Evolutionary conservation across 768 basidiomycete genomes (phyloP).

Genomic region (Strobilomyces echinocephalus): DNA sequence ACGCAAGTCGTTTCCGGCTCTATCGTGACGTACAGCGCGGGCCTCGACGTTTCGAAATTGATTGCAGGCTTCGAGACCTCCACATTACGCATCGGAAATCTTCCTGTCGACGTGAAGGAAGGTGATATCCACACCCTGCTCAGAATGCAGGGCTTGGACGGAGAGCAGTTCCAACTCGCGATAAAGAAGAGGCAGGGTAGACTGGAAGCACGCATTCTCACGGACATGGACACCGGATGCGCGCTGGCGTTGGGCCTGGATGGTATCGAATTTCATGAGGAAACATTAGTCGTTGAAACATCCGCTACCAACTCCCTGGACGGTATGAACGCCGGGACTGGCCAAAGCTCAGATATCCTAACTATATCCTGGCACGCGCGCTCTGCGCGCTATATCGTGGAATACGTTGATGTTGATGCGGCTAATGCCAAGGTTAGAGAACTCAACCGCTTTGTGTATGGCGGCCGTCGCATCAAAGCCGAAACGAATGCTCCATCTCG

Average conservation of each 20-base stretch:
- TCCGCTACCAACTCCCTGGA: slow-evolving; percentile 35
- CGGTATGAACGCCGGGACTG: slow-evolving; percentile 38
- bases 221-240: slow-evolving; percentile 38
- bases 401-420: slow-evolving; percentile 29
- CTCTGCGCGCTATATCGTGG: slow-evolving; percentile 42
- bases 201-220: slow-evolving; percentile 41
- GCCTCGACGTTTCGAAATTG: slow-evolving; percentile 41
- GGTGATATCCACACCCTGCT: slow-evolving; percentile 43
- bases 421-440: slow-evolving; percentile 30
- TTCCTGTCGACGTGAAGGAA: slow-evolving; percentile 38
- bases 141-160: slow-evolving; percentile 38
- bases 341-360: slow-evolving; percentile 36
- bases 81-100: slow-evolving; percentile 41
- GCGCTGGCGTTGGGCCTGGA: slow-evolving; percentile 42
- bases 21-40: slow-evolving; percentile 47
- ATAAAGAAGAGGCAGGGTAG: slow-evolving; percentile 27
- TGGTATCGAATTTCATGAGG: slow-evolving; percentile 44
- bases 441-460: slow-evolving; percentile 34
- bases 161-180: slow-evolving; percentile 31
- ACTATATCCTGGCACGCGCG: slow-evolving; percentile 51
- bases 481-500: slow-evolving; percentile 39
- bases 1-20: slow-evolving; percentile 43
- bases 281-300: slow-evolving; percentile 40
- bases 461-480: slow-evolving; percentile 44
- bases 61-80: slow-evolving; percentile 52